Evolutionary conservation across 306 rosid genomes (phyloP), one percentile per base, ranked within the genome.

Genomic region (Pachyrhizus erosus): DNA sequence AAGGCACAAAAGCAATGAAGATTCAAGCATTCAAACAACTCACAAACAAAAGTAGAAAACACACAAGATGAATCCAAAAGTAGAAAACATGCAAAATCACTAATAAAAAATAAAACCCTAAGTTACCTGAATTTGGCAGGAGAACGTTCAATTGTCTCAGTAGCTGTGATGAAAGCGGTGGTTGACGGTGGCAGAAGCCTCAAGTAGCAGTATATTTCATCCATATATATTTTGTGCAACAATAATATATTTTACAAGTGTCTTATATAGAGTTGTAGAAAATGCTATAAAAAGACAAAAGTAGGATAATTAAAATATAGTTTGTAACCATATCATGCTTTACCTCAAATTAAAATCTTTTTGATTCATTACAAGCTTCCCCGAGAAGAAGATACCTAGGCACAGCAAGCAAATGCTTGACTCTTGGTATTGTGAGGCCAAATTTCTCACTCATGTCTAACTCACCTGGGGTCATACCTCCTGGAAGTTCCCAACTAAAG

Each of bases 401-500:
- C 42, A 82, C 24, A 14, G 70, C 85, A 9, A 70, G 33, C 15
- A 88, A 82, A 48, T 71, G 79, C 14, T 80, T 55, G 11, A 78
- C 54, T 75, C 82, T 88, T 3, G 87, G 81, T 5, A 58, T 43
- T 9, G 87, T 6, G 39, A 89, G 76, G 12, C 86, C 87, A 76
- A 84, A 77, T 46, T 42, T 64, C 70, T 89, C 87, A 0, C 0
- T 76, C 88, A 80, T 85, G 46, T 87, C 87, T 70, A 87, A 79
- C 2, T 87, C 79, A 31, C 24, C 9, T 2, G 84, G 66, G 27
- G 0, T 21, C 24, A 73, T 73, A 24, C 42, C 73, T 0, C 5
- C 0, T 0, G 82, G 86, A 34, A 89, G 89, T 27, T 84, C 61
- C 88, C 88, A 89, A 45, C 15, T 31, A 69, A 89, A 87, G 75